Evolutionary conservation across 352 stramenopile genomes (phyloP), one percentile per base, ranked within the genome.

Genomic region (Pythium rhizo-oryzae): DNA sequence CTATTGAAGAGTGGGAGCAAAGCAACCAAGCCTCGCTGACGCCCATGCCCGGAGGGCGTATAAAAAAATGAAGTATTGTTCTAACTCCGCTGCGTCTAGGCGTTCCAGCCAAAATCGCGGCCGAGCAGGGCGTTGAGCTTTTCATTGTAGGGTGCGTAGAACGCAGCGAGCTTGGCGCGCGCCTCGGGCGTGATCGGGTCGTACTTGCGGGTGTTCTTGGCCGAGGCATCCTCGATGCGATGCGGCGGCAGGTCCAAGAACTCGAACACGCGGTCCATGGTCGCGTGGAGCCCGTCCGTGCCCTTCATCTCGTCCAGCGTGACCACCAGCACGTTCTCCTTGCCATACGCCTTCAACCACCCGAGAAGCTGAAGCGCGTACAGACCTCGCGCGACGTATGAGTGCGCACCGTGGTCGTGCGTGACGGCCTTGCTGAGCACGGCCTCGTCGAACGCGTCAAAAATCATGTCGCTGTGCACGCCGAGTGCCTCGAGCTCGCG

Each of bases 331-430:
- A 99, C 94, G 52, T 97, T 92, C 41, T 98, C 79, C 21, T 72
- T 74, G 11, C 80, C 74, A 65, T 98, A 99, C 0, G 91, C 90
- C 21, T 89, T 65, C 1, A 99, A 80, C 97, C 97, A 99, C 8
- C 87, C 87, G 28, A 81, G 62, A 23, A 99, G 78, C 77, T 99
- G 96, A 30, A 99, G 74, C 47, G 89, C 96, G 74, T 99, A 99
- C 47, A 99, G 75, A 0, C 97, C 97, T 49, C 88, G 85, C 15
- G 77, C 69, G n/a, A 96, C 66, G 59, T 90, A 93, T 49, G 89
- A 95, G 69, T 96, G 89, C 9, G 82, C 89, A 15, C 89, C 89
- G 55, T 97, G 87, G 46, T 82, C 75, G 15, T 85, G 81, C 0
- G 21, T 55, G 15, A 88, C 54, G 5, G 74, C 72, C 33, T 78